Base-by-base conservation (phyloP, 2,329 filamentous ascomycete genomes). In the Fusarium setosum region DNA sequence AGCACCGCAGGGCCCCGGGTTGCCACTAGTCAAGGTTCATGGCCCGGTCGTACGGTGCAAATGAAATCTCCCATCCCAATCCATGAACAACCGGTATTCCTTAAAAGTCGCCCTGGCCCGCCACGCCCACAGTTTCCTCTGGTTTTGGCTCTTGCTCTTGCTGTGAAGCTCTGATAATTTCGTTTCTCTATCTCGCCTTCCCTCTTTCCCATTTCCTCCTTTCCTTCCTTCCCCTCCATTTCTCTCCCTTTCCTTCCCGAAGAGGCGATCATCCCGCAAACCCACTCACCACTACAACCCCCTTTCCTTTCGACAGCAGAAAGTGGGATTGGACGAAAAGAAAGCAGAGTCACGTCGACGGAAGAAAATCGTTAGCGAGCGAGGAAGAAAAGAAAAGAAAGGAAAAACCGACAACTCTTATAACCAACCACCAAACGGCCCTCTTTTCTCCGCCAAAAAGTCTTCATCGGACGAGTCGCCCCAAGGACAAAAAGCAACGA, bases 41-140 rank as follows among this genome's bases (percentile, higher is more conserved):
- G 55, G 53, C 65, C 65, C 58, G 61, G 69, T 72, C 67, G 65
- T 72, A 72, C 61, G 69, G 69, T 72, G 58, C 68, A 72, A 71
- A 71, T 72, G 58, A 72, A 71, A 58, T 61, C 60, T 53, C 38
- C 52, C 37, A 49, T 56, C 44, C 47, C 47, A n/a, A 53, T 50
- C 42, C 48, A 63, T 61, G 35, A 41, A 34, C 35, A 40, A 34
- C 44, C 42, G 15, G 32, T n/a, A 40, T 61, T 52, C 51, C 69
- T 69, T 72, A 72, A 72, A 69, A 67, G 59, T 61, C 51, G 56
- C 59, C 49, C 45, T 55, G 41, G 54, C 68, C 65, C 65, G 60
- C 69, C 62, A 65, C 51, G 61, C 60, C 63, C 61, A 54, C 56
- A 65, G 48, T 51, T 56, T 57, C 60, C 59, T 68, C 52, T 59